Evolutionary conservation across 345 rosid genomes (phyloP), one percentile per base, ranked within the genome.

Genomic region (Hibiscus mutabilis): DNA sequence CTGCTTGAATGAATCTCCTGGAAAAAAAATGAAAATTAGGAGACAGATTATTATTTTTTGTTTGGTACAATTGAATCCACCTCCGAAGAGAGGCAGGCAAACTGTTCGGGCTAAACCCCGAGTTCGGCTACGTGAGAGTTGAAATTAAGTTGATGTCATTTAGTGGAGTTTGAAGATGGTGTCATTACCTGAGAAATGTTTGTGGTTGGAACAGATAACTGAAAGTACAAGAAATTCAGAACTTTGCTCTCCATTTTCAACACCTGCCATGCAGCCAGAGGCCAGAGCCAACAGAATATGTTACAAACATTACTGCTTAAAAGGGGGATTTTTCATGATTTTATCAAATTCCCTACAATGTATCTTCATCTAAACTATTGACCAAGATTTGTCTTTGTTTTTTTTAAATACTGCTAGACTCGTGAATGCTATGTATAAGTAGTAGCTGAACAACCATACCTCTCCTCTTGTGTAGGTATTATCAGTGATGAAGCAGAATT

Each of bases 401-500:
- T 40, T 40, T 40, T 40, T 3, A 22, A 21, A 73, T 52, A 24
- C 60, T 12, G 31, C 29, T 24, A 11, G 1, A 57, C 2, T 57
- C 61, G 24, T 24, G 33, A 52, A 6, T 42, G 33, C 44, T 5
- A 44, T 22, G 22, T 7, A 67, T 22, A 56, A 27, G 46, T 40
- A 40, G 46, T 40, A 40, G 71, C 58, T 22, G 44, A n/a, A 68
- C 12, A 68, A 64, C 27, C 73, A 58, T 83, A 90, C 98, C 88
- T 94, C 93, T 80, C 40, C 82, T 80, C 72, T 87, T 13, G 89
- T 84, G 73, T 94, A 94, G 49, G 97, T 91, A 69, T 85, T 91
- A 82, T 89, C 98, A 15, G 98, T 91, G 77, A 94, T 91, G 81
- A 85, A 81, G 87, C 95, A 89, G 84, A 91, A 91, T 69, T 91